phyloP scores from a whole-genome alignment of 129 eudicot species.

The carrot (Daucus carota) region DNA sequence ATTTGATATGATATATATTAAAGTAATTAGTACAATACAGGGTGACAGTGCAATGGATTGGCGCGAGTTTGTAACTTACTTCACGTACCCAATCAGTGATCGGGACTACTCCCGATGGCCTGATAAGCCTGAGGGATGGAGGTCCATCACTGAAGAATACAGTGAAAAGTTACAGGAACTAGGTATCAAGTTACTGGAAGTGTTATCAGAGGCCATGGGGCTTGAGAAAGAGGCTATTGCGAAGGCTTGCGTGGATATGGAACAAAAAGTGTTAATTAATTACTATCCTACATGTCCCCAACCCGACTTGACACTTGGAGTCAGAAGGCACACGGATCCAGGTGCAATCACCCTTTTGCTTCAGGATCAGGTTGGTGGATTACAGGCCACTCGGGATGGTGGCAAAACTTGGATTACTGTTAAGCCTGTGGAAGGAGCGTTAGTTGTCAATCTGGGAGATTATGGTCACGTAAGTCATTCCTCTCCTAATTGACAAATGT shows the following conservation, averaged over 20 bases:
- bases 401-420: constrained; percentile 92
- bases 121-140: constrained; percentile 81
- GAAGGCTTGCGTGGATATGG: constrained; percentile 83
- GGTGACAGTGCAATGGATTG: constrained; percentile 79
- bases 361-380: constrained; percentile 88
- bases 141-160: constrained; percentile 48
- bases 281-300: constrained; percentile 86
- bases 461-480: constrained; percentile 80
- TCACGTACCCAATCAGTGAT: constrained; percentile 57
- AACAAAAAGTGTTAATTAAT: constrained; percentile 78
- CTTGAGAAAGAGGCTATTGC: constrained; percentile 72
- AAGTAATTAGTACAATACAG: constrained; percentile 10
- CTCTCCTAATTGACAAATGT: no score
- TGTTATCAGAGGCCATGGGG: constrained; percentile 87
- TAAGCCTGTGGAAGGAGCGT: constrained; percentile 77
- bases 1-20: no score
- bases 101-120: constrained; percentile 97
- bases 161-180: constrained; percentile 58
- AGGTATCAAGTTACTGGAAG: constrained; percentile 53
- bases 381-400: constrained; percentile 88
- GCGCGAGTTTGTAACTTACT: constrained; percentile 84
- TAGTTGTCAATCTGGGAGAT: constrained; percentile 91
- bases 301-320: constrained; percentile 77
- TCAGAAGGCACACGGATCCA: constrained; percentile 88
- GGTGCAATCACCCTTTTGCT: constrained; percentile 80